phyloP scores from a whole-genome alignment of 345 rosid genomes.

The Mallotus nudiflorus region DNA sequence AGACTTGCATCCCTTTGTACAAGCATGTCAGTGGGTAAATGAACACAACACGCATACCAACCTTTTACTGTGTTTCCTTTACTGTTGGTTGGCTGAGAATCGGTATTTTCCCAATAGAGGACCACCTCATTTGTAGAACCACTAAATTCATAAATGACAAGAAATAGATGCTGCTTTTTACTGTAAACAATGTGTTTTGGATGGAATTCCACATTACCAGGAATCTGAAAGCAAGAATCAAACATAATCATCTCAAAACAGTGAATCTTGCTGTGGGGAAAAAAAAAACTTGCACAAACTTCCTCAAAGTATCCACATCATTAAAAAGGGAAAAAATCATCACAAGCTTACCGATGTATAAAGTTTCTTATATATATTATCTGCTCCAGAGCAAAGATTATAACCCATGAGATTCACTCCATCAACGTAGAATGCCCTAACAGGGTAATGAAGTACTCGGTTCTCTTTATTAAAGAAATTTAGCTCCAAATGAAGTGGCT shows the following conservation, averaged over 20 bases:
- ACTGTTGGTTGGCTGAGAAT: constrained; percentile 58
- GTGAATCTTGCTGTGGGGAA: not conserved
- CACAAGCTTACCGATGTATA: constrained; percentile 64
- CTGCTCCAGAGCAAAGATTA: constrained; percentile 82
- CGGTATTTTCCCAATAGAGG: constrained; percentile 89
- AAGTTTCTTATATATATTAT: constrained; percentile 78
- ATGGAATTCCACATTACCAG: constrained; percentile 75
- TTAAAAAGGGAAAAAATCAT: constrained; percentile 8
- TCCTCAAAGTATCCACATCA: not conserved
- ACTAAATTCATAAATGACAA: constrained; percentile 81
- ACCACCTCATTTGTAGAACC: constrained; percentile 82
- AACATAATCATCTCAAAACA: constrained; percentile 8
- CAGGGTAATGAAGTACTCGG: constrained; percentile 94
- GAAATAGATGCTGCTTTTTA: constrained; percentile 71
- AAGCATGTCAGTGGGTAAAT: not conserved
- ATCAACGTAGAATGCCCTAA: constrained; percentile 85
- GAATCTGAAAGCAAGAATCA: constrained; percentile 52
- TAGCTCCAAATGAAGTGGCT: constrained; percentile 98
- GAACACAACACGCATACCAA: constrained; percentile 30
- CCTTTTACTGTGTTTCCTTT: constrained; percentile 87
- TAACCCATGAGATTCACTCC: constrained; percentile 83
- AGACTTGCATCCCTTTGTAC: not conserved
- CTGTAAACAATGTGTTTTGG: constrained; percentile 74
- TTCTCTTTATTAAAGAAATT: constrained; percentile 93
- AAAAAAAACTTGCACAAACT: not conserved